Conservation (phyloP, 768 basidiomycete genomes). For the Russula vinacea region DNA sequence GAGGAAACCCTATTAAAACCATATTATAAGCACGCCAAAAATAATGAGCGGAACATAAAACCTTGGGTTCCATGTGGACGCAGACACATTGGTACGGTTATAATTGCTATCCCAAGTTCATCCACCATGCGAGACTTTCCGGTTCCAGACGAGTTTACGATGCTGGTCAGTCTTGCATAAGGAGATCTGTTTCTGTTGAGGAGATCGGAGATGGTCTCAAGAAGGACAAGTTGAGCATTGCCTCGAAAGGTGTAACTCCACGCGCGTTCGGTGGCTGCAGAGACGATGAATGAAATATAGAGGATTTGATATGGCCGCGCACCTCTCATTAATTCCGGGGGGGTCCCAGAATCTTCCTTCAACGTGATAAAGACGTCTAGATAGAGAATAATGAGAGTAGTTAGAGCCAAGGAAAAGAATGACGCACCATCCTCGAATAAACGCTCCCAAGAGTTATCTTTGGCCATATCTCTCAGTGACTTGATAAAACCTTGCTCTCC, state of each 20-base stretch:
- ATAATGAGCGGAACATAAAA: background rate
- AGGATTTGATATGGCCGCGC: too few species aligned
- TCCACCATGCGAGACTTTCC: constrained; percentile 3
- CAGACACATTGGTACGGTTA: constrained; percentile 5
- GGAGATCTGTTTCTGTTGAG: background rate
- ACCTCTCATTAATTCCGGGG: too few species aligned
- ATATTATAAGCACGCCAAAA: background rate
- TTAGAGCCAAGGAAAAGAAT: background rate
- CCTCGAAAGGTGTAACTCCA: background rate
- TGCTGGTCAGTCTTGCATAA: background rate
- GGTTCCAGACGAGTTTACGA: constrained; percentile 4
- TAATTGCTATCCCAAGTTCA: background rate
- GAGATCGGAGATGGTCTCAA: background rate
- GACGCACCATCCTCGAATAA: background rate
- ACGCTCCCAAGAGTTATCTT: background rate
- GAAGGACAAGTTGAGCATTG: background rate
- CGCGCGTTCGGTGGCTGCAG: too few species aligned
- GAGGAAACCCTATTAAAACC: background rate
- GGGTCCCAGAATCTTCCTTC: too few species aligned
- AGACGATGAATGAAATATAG: too few species aligned
- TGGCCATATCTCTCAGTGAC: background rate
- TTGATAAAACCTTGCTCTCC: too few species aligned
- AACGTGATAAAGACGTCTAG: too few species aligned
- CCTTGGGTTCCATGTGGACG: background rate
- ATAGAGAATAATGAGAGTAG: too few species aligned